Conservation (phyloP, 257 asterid species). For the Orobanche coerulescens region DNA sequence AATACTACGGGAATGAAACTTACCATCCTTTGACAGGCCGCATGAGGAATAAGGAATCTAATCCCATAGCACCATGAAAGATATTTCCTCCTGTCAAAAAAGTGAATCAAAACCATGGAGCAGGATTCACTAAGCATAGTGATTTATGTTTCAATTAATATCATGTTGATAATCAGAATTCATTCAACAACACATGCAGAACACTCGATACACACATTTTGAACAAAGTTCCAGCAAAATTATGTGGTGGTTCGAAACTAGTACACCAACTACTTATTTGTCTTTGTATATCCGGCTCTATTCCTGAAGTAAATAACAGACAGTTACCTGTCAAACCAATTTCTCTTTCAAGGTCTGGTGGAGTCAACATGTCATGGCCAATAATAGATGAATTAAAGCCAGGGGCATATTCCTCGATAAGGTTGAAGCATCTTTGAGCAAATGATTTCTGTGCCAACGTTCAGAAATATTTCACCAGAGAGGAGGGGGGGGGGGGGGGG, state of each 20-base stretch:
- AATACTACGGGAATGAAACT: not conserved
- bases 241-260: not conserved
- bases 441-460: conserved; percentile 48
- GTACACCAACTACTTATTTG: not conserved
- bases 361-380: conserved; percentile 95
- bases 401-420: conserved; percentile 89
- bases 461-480: conserved; percentile 1
- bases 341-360: conserved; percentile 88
- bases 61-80: conserved; percentile 94
- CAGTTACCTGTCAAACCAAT: conserved; percentile 85
- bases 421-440: conserved; percentile 70
- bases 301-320: conserved; percentile 1
- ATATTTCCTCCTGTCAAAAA: conserved; percentile 77
- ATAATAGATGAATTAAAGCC: conserved; percentile 76
- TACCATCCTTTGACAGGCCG: conserved; percentile 98
- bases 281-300: not conserved
- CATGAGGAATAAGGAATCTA: conserved; percentile 82
- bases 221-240: not conserved
- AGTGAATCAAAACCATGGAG: not conserved
- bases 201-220: not conserved
- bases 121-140: not conserved
- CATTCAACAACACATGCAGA: too few species aligned
- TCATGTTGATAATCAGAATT: too few species aligned
- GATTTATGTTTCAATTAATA: too few species aligned
- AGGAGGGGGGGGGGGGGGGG: conserved; percentile 2